Evolutionary conservation across 2,329 filamentous ascomycete genomes (phyloP).

Genomic region (Fusarium acutatum): DNA sequence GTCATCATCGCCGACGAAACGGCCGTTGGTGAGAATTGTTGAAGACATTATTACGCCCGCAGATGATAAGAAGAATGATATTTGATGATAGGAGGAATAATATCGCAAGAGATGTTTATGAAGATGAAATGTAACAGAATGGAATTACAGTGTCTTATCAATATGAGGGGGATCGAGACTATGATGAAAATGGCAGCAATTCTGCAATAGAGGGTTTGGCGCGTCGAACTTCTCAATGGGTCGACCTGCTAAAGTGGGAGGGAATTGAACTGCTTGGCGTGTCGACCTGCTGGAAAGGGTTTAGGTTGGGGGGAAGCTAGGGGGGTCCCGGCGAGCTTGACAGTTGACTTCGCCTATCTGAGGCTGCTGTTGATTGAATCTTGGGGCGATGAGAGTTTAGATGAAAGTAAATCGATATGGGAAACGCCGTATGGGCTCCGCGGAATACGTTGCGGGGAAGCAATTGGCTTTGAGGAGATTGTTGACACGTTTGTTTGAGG

Average conservation of each 20-base stretch:
- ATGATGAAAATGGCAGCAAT: not conserved
- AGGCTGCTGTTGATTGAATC: not conserved
- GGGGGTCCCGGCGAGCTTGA: fast-evolving
- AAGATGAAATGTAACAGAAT: not conserved
- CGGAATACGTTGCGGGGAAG: not conserved
- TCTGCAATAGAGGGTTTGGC: not conserved
- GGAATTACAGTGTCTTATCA: not conserved
- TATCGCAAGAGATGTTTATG: fast-evolving
- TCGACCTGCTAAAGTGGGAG: not conserved
- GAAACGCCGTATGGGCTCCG: not conserved
- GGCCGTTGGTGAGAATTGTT: not conserved
- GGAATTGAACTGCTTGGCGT: not conserved
- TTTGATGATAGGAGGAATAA: not conserved
- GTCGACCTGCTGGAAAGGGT: not conserved
- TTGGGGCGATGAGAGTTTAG: not conserved
- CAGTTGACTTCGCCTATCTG: not conserved
- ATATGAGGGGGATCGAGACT: not conserved
- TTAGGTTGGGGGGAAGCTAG: not conserved
- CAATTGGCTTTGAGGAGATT: too few species aligned
- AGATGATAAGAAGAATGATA: not conserved
- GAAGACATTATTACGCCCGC: not conserved
- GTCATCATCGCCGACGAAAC: not conserved
- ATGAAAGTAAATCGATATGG: not conserved
- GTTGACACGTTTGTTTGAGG: too few species aligned
- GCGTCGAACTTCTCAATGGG: not conserved